These are phyloP conservation scores for Cladosporium oxysporum DNA, from an alignment of 2,329 filamentous ascomycete genomes.

Conservation along the genomic window DNA sequence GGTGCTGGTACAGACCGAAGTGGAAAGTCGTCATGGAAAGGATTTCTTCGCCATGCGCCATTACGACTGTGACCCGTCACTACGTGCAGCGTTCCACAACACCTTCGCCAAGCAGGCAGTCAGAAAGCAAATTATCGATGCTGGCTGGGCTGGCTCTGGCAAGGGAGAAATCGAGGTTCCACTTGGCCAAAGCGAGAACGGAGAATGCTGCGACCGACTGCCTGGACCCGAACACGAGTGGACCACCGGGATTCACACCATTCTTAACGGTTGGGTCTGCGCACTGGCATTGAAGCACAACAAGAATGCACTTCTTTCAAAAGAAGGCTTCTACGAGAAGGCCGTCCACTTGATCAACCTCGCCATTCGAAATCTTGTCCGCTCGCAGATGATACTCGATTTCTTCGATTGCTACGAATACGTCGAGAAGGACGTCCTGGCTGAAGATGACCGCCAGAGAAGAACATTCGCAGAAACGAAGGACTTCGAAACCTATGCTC, in stretches of 20 bases:
- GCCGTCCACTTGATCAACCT: constrained; percentile 9
- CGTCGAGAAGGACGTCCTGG: not conserved
- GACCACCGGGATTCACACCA: constrained; percentile 4
- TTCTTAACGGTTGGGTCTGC: constrained; percentile 15
- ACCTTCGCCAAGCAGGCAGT: not conserved
- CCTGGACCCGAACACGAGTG: not conserved
- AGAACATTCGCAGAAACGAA: not conserved
- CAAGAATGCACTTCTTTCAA: not conserved
- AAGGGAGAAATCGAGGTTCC: not conserved
- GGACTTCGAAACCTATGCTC: not conserved
- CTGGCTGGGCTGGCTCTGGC: not conserved
- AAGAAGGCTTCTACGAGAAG: constrained; percentile 9
- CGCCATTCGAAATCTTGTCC: not conserved
- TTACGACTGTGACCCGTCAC: not conserved
- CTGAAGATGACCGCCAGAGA: not conserved
- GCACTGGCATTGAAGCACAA: constrained; percentile 1
- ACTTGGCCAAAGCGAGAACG: not conserved
- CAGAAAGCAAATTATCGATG: not conserved
- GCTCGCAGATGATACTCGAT: not conserved
- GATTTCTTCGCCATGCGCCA: not conserved
- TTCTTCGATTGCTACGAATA: constrained; percentile 20
- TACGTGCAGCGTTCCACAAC: not conserved
- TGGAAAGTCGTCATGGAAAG: not conserved
- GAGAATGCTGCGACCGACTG: not conserved
- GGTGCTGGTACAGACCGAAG: not conserved